Percentiles rank a stretch among this genome's conserved stretches.
Conservation (phyloP, 352 stramenopile genomes). For the Globisporangium sylvaticum region DNA sequence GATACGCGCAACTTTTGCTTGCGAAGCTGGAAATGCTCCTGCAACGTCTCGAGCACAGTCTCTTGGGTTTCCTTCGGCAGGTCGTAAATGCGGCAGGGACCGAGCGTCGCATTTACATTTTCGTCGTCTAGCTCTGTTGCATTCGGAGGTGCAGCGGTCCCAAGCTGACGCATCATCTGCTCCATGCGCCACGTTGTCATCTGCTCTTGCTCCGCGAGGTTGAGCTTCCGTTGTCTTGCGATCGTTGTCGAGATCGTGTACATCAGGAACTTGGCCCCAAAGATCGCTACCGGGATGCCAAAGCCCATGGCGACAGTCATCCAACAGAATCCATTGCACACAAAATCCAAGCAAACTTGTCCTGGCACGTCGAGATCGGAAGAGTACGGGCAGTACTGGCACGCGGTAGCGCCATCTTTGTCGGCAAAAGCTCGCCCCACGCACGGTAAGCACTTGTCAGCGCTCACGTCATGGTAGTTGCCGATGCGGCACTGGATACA, state of each 20-base stretch:
- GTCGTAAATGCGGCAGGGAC: constrained; percentile 45
- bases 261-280: constrained; percentile 49
- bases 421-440: constrained; percentile 42
- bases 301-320: constrained; percentile 54
- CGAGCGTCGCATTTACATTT: constrained; percentile 22
- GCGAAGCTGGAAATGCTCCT: constrained; percentile 58
- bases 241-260: constrained; percentile 40
- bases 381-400: constrained; percentile 61
- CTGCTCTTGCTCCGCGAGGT: constrained; percentile 55
- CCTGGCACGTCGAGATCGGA: constrained; percentile 36
- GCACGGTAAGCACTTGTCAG: constrained; percentile 36
- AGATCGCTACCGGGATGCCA: constrained; percentile 43
- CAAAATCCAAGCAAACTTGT: constrained; percentile 39
- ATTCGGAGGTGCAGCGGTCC: constrained; percentile 11
- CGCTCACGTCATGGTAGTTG: constrained; percentile 50
- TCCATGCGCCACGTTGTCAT: constrained; percentile 70
- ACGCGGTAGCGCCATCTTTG: constrained; percentile 44
- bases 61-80: constrained; percentile 53
- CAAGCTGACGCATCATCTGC: constrained; percentile 57
- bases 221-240: constrained; percentile 32
- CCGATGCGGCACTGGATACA: constrained; percentile 64
- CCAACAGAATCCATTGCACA: constrained; percentile 60
- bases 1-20: constrained; percentile 30
- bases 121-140: constrained; percentile 19
- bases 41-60: constrained; percentile 49